Evolutionary conservation across 495 filamentous ascomycete genomes (phyloP).

Genomic region (Hyaloscypha hepaticicola): DNA sequence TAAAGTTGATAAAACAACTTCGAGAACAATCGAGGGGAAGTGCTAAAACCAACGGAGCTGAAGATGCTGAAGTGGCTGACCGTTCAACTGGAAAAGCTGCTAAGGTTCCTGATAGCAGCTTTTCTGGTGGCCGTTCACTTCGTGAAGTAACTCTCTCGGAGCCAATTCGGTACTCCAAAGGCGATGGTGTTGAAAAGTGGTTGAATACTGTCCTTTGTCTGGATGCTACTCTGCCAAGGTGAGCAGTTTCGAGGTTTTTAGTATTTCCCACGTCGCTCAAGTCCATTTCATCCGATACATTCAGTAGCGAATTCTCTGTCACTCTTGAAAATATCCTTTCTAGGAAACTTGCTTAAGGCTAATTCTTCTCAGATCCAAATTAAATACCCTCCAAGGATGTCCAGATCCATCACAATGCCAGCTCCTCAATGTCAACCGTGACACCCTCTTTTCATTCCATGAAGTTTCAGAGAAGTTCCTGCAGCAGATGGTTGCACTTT

Average conservation of each 20-base stretch:
- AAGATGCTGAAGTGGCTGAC: conserved; percentile 68
- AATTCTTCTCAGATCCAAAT: conserved; percentile 46
- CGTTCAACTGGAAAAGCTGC: conserved; percentile 66
- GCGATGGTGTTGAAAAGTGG: conserved; percentile 93
- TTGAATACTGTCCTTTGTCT: conserved; percentile 92
- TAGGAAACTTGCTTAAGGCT: not conserved
- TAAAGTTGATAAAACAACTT: conserved; percentile 97
- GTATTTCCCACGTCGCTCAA: not conserved
- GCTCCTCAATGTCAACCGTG: conserved; percentile 89
- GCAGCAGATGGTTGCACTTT: conserved; percentile 96
- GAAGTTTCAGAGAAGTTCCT: conserved; percentile 95
- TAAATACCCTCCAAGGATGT: conserved; percentile 68
- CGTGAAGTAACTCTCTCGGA: conserved; percentile 90
- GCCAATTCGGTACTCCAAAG: conserved; percentile 91
- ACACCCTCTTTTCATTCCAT: conserved; percentile 97
- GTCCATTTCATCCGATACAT: no score
- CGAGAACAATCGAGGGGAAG: conserved; percentile 81
- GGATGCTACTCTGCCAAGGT: conserved; percentile 78
- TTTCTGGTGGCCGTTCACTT: conserved; percentile 72
- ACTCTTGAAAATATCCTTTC: not conserved
- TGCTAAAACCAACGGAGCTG: conserved; percentile 45
- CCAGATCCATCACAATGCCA: conserved; percentile 90
- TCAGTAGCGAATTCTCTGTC: no score
- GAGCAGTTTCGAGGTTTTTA: not conserved
- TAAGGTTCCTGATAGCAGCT: conserved; percentile 56